Percentiles rank a stretch among this genome's conserved stretches.
Conservation (phyloP, 1,139 yeast genomes). For the Schwanniomyces etchellsii region DNA sequence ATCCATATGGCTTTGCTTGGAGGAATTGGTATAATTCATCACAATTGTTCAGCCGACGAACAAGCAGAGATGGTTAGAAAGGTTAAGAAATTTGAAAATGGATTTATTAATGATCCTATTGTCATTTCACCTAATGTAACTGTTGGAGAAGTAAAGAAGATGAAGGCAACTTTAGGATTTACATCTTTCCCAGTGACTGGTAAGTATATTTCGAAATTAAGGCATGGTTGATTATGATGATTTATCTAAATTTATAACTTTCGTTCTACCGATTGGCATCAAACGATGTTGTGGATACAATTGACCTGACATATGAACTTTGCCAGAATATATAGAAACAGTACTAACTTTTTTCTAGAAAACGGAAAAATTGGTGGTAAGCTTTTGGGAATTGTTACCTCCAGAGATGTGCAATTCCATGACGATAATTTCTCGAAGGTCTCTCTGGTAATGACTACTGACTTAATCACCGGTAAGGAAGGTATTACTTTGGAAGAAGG, state of each 20-base stretch:
- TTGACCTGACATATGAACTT: slow-evolving; percentile 8
- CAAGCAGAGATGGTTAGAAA: slow-evolving; percentile 98
- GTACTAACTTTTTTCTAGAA: slow-evolving; percentile 46
- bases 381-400: slow-evolving; percentile 89
- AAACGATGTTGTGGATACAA: slow-evolving; percentile 95
- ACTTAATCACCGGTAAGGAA: slow-evolving; percentile 74
- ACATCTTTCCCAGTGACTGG: slow-evolving; percentile 99
- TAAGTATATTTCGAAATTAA: slow-evolving; percentile 46
- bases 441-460: slow-evolving; percentile 83
- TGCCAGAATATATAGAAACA: background rate
- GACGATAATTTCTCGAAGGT: slow-evolving; percentile 63
- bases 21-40: slow-evolving; percentile 98
- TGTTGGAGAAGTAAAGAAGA: slow-evolving; percentile 72
- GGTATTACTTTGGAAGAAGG: slow-evolving; percentile 84
- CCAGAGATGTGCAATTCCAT: slow-evolving; percentile 95
- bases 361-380: slow-evolving; percentile 84
- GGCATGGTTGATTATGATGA: slow-evolving; percentile 48
- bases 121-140: slow-evolving; percentile 72
- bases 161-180: slow-evolving; percentile 76
- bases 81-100: slow-evolving; percentile 96
- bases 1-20: slow-evolving; percentile 97
- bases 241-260: slow-evolving; percentile 67
- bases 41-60: slow-evolving; percentile 92
- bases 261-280: slow-evolving; percentile 99
- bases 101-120: slow-evolving; percentile 92